Percentiles rank a stretch among this genome's conserved stretches.
Conservation (phyloP, 768 basidiomycete species). For the Leucocoprinus birnbaumii region DNA sequence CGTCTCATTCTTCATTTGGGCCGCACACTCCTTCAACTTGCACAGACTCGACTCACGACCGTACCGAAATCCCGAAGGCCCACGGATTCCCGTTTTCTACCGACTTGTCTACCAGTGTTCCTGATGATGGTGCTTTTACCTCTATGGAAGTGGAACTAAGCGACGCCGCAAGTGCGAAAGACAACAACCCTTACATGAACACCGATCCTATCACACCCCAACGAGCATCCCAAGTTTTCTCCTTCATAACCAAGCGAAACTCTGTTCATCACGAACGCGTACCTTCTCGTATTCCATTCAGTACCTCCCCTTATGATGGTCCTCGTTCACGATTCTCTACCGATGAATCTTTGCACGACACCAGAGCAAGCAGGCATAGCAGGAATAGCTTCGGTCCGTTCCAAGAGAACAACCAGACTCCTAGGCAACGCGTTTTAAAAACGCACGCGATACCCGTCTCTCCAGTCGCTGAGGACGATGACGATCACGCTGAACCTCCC, state of each 20-base stretch:
- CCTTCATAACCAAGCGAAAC: conserved; percentile 56
- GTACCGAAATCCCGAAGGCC: conserved; percentile 13
- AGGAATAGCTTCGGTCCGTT: background rate
- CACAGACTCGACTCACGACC: conserved; percentile 27
- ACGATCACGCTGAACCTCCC: conserved; percentile 12
- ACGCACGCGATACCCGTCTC: background rate
- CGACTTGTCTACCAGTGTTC: conserved; percentile 38
- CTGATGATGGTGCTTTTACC: conserved; percentile 53
- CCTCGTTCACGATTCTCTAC: conserved; percentile 18
- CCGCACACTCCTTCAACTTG: conserved; percentile 44
- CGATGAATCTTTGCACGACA: background rate
- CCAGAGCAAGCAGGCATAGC: background rate
- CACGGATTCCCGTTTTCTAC: conserved; percentile 40
- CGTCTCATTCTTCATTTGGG: conserved; percentile 34
- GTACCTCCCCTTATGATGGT: conserved; percentile 29
- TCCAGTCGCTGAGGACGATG: conserved; percentile 13
- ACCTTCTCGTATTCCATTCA: conserved; percentile 36
- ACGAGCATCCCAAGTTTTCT: conserved; percentile 74
- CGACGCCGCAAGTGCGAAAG: conserved; percentile 22
- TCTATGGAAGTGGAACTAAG: conserved; percentile 79
- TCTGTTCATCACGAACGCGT: conserved; percentile 32
- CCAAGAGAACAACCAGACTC: background rate
- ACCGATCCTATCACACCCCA: conserved; percentile 51
- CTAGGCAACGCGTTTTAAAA: background rate
- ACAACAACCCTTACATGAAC: conserved; percentile 15